Base-by-base conservation (phyloP, 2,329 filamentous ascomycete species). In the Teratosphaeria destructans region DNA sequence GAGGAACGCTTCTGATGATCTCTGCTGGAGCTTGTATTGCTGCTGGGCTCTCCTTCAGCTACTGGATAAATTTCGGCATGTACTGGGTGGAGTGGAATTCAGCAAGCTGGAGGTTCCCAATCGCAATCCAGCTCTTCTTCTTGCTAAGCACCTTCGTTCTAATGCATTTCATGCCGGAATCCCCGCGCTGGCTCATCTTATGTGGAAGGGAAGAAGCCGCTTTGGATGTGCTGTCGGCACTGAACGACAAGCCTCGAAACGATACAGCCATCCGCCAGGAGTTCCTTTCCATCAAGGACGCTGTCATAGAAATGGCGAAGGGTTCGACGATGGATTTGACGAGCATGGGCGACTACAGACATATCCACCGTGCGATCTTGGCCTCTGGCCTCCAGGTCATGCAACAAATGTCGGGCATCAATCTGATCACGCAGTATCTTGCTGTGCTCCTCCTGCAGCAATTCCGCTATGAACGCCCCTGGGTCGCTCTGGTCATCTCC, bases 101-200 rank as follows among this genome's bases (percentile, higher is more conserved):
- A 12, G 72, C 77, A 19, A 68, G 76, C 34, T 82, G 80, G 80
- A 74, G 80, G 54, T 78, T 60, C 27, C 59, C 59, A 12, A 57
- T 60, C 16, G 49, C 56, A 5, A 54, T 58, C 19, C 59, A 60
- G 52, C 39, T 54, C 14, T 65, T 81, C 60, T 82, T 83, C 62
- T 78, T 79, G 0, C 60, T 78, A 2, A 39, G 66, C 27, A 61
- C 63, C 16, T 54, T 69, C 11, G 55, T 59, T 23, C 37, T 68
- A 14, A 58, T 70, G 35, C 49, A 59, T 7, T 70, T 81, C 34
- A 80, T 82, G 27, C 80, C 81, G 3, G 81, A 83, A 64, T 82
- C 79, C 0, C 81, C 81, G 16, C 19, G 81, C 54, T 82, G 81
- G 78, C 73, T 83, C 8, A 77, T 83, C 29, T 67, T 81, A 57